phyloP scores from a whole-genome alignment of 2,329 filamentous ascomycete genomes.

The Byssothecium circinans region DNA sequence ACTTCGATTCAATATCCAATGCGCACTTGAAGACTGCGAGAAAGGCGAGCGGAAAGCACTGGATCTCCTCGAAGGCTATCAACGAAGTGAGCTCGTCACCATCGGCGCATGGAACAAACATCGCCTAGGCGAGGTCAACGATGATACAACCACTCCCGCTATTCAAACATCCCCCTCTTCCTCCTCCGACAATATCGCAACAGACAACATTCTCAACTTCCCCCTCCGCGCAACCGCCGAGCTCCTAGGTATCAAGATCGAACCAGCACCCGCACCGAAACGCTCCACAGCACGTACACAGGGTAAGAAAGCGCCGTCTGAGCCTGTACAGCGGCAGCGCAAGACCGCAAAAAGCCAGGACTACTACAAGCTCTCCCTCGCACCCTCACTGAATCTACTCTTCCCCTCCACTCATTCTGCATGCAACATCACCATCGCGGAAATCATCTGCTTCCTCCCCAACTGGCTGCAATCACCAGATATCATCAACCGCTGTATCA shows the following conservation, averaged over 20 bases:
- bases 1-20: neutral
- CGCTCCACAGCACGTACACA: no score
- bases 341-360: neutral
- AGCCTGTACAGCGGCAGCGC: no score
- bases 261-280: no score
- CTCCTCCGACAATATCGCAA: neutral
- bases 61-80: slow-evolving; percentile 3
- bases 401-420: slow-evolving; percentile 18
- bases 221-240: neutral
- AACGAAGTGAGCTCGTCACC: slow-evolving; percentile 4
- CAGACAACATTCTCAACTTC: neutral
- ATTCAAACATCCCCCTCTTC: neutral
- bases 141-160: neutral
- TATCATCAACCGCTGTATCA: slow-evolving; percentile 24
- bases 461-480: slow-evolving; percentile 28
- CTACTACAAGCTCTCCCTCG: slow-evolving; percentile 4
- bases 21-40: neutral
- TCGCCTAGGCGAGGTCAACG: slow-evolving; percentile 8
- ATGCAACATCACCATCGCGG: slow-evolving; percentile 30
- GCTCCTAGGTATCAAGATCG: neutral
- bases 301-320: no score
- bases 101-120: slow-evolving; percentile 18
- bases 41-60: neutral
- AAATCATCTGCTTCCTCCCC: slow-evolving; percentile 28
- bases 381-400: slow-evolving; percentile 18